Evolutionary conservation across 768 basidiomycete species (phyloP).

Genomic region (Mycena haematopus): DNA sequence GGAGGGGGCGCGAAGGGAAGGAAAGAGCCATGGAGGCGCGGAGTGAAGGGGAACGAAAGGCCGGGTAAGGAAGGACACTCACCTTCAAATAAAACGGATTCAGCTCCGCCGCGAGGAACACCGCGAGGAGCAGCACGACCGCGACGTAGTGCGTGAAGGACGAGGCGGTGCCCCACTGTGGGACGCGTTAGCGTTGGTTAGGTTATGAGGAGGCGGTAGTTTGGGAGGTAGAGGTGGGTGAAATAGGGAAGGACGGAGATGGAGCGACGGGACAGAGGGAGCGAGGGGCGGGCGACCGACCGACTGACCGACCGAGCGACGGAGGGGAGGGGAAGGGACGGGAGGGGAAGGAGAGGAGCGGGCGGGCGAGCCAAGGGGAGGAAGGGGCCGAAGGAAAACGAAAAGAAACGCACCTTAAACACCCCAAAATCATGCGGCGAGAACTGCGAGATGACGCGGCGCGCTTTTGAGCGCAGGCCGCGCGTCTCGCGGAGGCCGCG

Average conservation of each 20-base stretch:
- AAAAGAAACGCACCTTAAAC: conserved; percentile 46
- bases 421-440: conserved; percentile 88
- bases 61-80: conserved; percentile 23
- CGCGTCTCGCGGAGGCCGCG: conserved; percentile 80
- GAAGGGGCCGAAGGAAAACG: neutral
- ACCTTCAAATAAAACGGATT: conserved; percentile 92
- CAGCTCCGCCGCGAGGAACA: conserved; percentile 84
- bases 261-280: no score
- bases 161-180: conserved; percentile 79
- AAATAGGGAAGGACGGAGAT: no score
- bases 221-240: no score
- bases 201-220: no score
- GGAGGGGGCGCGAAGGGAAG: no score
- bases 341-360: no score
- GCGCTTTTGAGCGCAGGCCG: conserved; percentile 80
- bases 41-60: no score
- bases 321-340: no score
- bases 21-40: neutral
- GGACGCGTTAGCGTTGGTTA: neutral
- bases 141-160: conserved; percentile 76
- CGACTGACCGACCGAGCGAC: no score
- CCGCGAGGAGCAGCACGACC: conserved; percentile 76
- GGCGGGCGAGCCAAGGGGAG: no score
- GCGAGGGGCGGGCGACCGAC: no score
- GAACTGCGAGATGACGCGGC: conserved; percentile 81